phyloP scores from a whole-genome alignment of 2,329 filamentous ascomycete genomes.

The Botrytis sinoallii region DNA sequence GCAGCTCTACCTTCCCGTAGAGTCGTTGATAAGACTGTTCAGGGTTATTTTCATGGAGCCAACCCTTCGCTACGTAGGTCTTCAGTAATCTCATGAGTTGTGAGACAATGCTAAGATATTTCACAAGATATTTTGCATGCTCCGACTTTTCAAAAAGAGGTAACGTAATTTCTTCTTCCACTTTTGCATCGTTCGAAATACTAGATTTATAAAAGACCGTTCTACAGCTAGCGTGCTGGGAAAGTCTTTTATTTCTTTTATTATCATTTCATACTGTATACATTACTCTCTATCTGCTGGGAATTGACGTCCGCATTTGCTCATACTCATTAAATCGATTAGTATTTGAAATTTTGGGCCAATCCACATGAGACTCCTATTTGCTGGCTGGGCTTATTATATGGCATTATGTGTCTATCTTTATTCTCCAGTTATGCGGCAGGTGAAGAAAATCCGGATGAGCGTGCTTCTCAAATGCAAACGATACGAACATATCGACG shows the following conservation, averaged over 20 bases:
- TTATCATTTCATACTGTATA: constrained; percentile 18
- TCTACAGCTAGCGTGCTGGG: background rate
- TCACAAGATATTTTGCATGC: constrained; percentile 50
- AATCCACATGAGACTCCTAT: constrained; percentile 42
- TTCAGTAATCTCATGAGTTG: too few relatives aligned
- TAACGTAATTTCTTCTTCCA: constrained; percentile 24
- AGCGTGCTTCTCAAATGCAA: constrained; percentile 46
- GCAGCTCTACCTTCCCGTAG: constrained; percentile 46
- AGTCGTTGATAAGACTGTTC: constrained; percentile 50
- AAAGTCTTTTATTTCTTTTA: background rate
- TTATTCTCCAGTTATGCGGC: constrained; percentile 43
- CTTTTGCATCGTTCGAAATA: background rate
- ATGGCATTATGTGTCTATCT: constrained; percentile 29
- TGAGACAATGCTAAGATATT: background rate
- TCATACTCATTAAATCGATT: background rate
- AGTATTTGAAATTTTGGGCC: constrained; percentile 51
- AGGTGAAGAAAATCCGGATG: constrained; percentile 46
- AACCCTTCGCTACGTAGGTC: constrained; percentile 51
- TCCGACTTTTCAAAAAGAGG: constrained; percentile 49
- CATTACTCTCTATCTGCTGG: background rate
- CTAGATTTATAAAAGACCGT: background rate
- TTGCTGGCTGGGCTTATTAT: constrained; percentile 52
- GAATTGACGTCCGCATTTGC: background rate
- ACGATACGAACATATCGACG: constrained; percentile 49
- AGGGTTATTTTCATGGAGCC: constrained; percentile 52